Conservation (phyloP, 1,139 yeast species). For the Geotrichum candidum region DNA sequence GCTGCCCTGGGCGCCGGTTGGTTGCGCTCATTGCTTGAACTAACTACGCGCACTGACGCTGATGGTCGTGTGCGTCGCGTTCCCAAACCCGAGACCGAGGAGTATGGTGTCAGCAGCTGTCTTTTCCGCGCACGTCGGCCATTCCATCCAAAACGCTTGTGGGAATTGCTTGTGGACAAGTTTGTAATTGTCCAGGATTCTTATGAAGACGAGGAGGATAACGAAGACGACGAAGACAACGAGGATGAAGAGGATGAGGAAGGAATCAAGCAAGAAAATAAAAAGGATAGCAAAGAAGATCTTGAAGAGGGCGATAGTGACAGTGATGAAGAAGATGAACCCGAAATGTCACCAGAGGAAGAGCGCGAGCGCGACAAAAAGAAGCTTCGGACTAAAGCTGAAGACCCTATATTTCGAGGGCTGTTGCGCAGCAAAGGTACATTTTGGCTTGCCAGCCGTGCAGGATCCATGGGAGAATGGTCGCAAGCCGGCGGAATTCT, state of each 20-base stretch:
- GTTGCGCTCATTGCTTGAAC: slow-evolving; percentile 42
- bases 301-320: too few relatives aligned
- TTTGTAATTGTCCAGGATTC: slow-evolving; percentile 34
- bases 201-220: slow-evolving; percentile 26
- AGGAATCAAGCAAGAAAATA: slow-evolving; percentile 15
- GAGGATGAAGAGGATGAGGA: slow-evolving; percentile 19
- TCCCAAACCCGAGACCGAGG: slow-evolving; percentile 38
- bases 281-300: slow-evolving; percentile 14
- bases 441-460: slow-evolving; percentile 45
- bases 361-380: slow-evolving; percentile 14
- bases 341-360: slow-evolving; percentile 24
- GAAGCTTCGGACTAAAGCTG: slow-evolving; percentile 33
- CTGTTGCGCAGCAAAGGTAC: slow-evolving; percentile 43
- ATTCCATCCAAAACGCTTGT: slow-evolving; percentile 42
- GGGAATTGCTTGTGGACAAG: slow-evolving; percentile 37
- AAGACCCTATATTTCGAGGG: slow-evolving; percentile 37
- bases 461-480: slow-evolving; percentile 43
- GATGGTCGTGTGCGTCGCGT: slow-evolving; percentile 26
- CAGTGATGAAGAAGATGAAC: slow-evolving; percentile 15
- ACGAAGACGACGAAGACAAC: slow-evolving; percentile 7
- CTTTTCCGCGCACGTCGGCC: slow-evolving; percentile 40
- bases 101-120: slow-evolving; percentile 43
- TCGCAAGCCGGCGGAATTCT: slow-evolving; percentile 44
- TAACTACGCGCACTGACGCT: slow-evolving; percentile 37
- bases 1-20: slow-evolving; percentile 45